These are phyloP conservation scores for Penicillium sp. DNA, from an alignment of 2,329 filamentous ascomycete genomes.

Conservation along the genomic window DNA sequence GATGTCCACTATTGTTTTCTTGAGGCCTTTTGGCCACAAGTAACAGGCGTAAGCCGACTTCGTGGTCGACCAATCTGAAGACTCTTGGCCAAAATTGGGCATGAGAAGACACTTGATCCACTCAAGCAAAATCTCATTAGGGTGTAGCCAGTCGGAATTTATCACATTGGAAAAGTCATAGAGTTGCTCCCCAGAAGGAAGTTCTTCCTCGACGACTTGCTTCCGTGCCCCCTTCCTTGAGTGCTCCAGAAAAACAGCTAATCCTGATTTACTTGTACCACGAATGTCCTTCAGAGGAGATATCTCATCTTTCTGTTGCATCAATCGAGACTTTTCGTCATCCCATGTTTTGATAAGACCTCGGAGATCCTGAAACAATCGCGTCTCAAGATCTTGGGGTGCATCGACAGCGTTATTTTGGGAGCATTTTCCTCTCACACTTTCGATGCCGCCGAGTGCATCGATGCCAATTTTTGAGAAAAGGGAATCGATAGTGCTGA, in stretches of 20 bases:
- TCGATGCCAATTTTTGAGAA: constrained; percentile 54
- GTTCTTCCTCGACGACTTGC: constrained; percentile 37
- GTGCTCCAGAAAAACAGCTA: constrained; percentile 58
- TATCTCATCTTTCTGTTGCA: constrained; percentile 51
- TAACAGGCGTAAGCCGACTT: constrained; percentile 54
- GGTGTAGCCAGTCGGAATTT: constrained; percentile 49
- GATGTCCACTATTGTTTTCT: constrained; percentile 54
- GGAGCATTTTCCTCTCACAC: constrained; percentile 31
- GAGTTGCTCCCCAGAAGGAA: constrained; percentile 41
- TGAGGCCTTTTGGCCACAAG: constrained; percentile 56
- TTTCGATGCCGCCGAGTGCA: constrained; percentile 44
- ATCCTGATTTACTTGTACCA: constrained; percentile 48
- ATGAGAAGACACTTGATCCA: constrained; percentile 56
- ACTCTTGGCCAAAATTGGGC: constrained; percentile 34
- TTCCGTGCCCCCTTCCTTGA: constrained; percentile 49
- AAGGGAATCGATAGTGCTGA: constrained; percentile 53
- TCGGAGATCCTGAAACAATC: constrained; percentile 48
- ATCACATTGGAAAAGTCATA: constrained; percentile 44
- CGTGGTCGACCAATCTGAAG: constrained; percentile 17
- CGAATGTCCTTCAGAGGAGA: constrained; percentile 50
- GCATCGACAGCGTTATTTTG: constrained; percentile 16
- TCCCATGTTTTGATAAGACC: constrained; percentile 45
- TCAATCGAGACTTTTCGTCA: constrained; percentile 44
- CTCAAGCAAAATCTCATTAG: constrained; percentile 53
- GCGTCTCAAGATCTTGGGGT: constrained; percentile 23